Conservation (phyloP, 805 yeast genomes). For the Wickerhamiella siamensis region DNA sequence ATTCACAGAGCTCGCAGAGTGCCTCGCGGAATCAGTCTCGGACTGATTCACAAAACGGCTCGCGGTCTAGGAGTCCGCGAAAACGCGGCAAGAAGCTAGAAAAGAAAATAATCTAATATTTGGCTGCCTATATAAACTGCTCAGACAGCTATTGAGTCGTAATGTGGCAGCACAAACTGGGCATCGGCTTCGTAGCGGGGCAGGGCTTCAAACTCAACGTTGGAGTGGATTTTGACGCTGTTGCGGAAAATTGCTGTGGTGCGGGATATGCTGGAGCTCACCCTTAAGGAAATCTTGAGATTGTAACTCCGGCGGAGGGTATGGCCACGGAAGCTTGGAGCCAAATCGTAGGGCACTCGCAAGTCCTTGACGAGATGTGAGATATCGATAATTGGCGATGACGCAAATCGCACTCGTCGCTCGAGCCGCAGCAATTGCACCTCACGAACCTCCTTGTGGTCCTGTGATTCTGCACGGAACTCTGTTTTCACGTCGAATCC, state of each 20-base stretch:
- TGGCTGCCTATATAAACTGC: no score
- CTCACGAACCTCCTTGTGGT: neutral
- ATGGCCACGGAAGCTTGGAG: conserved; percentile 2
- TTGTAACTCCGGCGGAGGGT: neutral
- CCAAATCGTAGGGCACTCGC: neutral
- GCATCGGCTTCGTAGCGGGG: neutral
- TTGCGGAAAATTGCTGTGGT: neutral
- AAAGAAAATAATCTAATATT: no score
- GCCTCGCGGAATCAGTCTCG: no score
- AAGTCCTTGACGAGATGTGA: neutral
- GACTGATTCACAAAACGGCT: no score
- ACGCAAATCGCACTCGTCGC: neutral
- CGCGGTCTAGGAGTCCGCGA: no score
- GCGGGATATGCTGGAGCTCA: neutral
- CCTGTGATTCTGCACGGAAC: conserved; percentile 1
- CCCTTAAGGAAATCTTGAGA: neutral
- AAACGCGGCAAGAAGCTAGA: no score
- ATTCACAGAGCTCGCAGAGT: no score
- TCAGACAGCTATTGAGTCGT: neutral
- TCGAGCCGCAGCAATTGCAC: neutral
- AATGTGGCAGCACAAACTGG: neutral
- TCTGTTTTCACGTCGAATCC: conserved; percentile 1
- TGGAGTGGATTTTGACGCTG: neutral
- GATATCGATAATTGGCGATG: neutral
- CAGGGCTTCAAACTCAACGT: neutral